These are phyloP conservation scores for Hsuehochloa calcarea DNA, from an alignment of 176 grass and related monocot species.

Conservation along the genomic window DNA sequence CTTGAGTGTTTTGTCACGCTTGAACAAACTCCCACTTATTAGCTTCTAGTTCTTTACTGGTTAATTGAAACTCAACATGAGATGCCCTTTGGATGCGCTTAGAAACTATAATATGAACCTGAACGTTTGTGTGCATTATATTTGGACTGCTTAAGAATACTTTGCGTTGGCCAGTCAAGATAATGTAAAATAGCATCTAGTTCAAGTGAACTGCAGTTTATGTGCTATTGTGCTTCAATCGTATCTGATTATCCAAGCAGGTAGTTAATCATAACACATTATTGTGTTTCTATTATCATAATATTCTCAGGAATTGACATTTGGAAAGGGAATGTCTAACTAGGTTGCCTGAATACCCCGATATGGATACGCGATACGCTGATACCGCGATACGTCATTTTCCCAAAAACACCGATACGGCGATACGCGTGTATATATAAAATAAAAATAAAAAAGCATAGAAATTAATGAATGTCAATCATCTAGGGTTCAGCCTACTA, in stretches of 20 bases:
- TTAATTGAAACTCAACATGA: not conserved
- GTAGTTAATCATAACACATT: not conserved
- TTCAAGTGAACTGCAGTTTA: conserved; percentile 13
- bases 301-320: not conserved
- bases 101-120: not conserved
- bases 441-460: no score
- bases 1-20: not conserved
- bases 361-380: no score
- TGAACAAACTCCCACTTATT: not conserved
- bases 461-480: no score
- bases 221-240: not conserved
- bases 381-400: no score
- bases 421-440: no score
- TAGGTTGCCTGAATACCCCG: no score
- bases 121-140: not conserved
- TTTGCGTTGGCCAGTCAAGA: not conserved
- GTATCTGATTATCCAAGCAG: not conserved
- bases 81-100: not conserved
- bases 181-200: not conserved
- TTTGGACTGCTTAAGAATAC: not conserved
- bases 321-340: not conserved
- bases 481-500: no score
- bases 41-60: not conserved
- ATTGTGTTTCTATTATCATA: not conserved
- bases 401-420: no score